Evolutionary conservation across 768 basidiomycete species (phyloP).

Genomic region (Collybia sordida): DNA sequence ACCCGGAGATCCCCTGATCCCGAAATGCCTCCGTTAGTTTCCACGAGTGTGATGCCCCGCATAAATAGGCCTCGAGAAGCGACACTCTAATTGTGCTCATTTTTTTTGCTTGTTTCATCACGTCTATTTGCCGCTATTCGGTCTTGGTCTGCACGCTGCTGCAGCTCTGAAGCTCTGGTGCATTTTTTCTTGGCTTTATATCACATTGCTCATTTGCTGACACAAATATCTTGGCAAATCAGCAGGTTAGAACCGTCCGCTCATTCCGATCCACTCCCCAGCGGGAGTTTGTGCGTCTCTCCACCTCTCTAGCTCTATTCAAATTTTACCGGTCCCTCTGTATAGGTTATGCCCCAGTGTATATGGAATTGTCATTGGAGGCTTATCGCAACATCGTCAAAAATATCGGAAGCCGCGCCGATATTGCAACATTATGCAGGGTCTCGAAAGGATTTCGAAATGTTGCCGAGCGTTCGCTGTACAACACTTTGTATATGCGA

Average conservation of each 20-base stretch:
- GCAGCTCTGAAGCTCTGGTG: constrained; percentile 1
- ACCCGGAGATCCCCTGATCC: constrained; percentile 39
- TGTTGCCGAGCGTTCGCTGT: constrained; percentile 57
- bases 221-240: constrained; percentile 1
- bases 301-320: not conserved
- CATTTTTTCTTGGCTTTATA: constrained; percentile 2
- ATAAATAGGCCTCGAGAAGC: constrained; percentile 34
- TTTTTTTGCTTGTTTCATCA: constrained; percentile 9
- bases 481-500: constrained; percentile 54
- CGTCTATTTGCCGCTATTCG: constrained; percentile 1
- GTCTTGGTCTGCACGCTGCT: constrained; percentile 4
- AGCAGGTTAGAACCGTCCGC: constrained; percentile 13
- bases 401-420: constrained; percentile 47
- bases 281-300: constrained; percentile 28
- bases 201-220: too few relatives aligned
- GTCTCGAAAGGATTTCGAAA: constrained; percentile 56
- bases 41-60: constrained; percentile 35
- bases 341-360: constrained; percentile 42
- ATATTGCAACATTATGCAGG: constrained; percentile 56
- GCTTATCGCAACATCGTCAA: constrained; percentile 57
- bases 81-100: constrained; percentile 25
- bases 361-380: constrained; percentile 63
- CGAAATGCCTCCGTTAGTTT: constrained; percentile 40
- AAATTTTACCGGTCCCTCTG: constrained; percentile 2
- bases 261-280: constrained; percentile 14